Base-by-base conservation (phyloP, 768 basidiomycete species). In the Boletus rex-veris region DNA sequence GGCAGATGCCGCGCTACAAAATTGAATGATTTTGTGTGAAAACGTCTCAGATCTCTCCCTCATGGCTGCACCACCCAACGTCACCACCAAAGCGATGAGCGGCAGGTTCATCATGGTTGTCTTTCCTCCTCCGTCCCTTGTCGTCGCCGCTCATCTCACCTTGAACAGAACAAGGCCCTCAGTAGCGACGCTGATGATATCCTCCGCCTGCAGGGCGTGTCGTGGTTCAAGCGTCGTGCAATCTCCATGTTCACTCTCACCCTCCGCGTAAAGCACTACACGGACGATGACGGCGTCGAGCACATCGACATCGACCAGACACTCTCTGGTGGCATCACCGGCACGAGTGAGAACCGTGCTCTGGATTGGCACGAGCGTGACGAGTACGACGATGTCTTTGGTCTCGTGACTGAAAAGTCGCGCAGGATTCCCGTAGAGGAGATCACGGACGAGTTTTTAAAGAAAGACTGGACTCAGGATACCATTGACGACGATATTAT, bases 141-240 rank as follows among this genome's bases (percentile, higher is more conserved):
- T 44, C 43, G 9, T 39, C 45, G 15, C 35, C 9, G 40, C 57
- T 60, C 41, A 58, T 40, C 38, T 33, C 19, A 31, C 24, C 18
- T 40, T 44, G 41, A 39, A 49, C 54, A 90, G 89, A 89, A 86
- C 75, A 90, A 86, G 69, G 41, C 73, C 2, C 76, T 89, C 49
- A 86, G 83, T 38, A 86, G 85, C 59, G 61, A 64, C 30, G 76
- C 77, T 5, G 88, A 90, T 48, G 75, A 75, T 26, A 84, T 92
- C 56, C 81, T 92, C 39, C 65, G 68, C 31, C 73, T 86, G 3
- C 90, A 91, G 66, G 90, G 90, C 46, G 77, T 92, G 31, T 67
- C 83, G 33, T 92, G 89, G 89, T 54, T 84, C 43, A 86, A 75
- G 59, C 81, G 90, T 58, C 83, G 77, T 53, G 78, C 79, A 24